phyloP scores from a whole-genome alignment of 345 rosid species.

The Triadica sebifera region DNA sequence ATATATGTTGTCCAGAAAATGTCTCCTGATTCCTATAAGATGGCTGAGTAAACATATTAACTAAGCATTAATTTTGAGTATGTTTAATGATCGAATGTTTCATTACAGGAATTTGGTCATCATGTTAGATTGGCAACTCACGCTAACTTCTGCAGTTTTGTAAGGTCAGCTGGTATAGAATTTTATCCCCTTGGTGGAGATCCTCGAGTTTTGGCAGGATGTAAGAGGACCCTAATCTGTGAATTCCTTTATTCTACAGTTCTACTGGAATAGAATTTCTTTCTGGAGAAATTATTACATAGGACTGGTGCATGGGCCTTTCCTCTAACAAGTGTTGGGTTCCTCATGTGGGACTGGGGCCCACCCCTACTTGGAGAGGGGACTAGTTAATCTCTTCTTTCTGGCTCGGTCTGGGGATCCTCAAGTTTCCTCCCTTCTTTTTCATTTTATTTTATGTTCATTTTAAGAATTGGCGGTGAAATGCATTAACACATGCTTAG shows the following conservation, averaged over 20 bases:
- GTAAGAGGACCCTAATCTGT: conserved; percentile 52
- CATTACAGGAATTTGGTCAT: conserved; percentile 87
- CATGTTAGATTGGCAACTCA: conserved; percentile 94
- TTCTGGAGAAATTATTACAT: not conserved
- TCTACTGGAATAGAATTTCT: conserved; percentile 3
- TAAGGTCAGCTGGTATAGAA: conserved; percentile 77
- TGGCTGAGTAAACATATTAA: not conserved
- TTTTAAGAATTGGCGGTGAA: not conserved
- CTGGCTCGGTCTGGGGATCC: not conserved
- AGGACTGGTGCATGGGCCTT: not conserved
- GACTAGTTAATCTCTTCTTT: not conserved
- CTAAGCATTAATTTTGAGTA: not conserved
- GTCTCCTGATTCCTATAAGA: not conserved
- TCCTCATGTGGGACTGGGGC: not conserved
- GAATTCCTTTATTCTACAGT: not conserved
- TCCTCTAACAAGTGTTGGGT: not conserved
- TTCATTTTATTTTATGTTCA: not conserved
- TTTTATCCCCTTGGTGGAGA: conserved; percentile 96
- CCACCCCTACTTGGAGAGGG: not conserved
- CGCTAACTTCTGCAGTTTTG: conserved; percentile 75
- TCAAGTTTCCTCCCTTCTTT: not conserved
- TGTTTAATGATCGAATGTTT: conserved; percentile 12
- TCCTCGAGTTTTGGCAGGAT: conserved; percentile 91
- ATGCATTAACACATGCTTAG: not conserved
- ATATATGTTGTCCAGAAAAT: not conserved